Conservation (phyloP, 768 basidiomycete genomes). For the Suillus paluster region DNA sequence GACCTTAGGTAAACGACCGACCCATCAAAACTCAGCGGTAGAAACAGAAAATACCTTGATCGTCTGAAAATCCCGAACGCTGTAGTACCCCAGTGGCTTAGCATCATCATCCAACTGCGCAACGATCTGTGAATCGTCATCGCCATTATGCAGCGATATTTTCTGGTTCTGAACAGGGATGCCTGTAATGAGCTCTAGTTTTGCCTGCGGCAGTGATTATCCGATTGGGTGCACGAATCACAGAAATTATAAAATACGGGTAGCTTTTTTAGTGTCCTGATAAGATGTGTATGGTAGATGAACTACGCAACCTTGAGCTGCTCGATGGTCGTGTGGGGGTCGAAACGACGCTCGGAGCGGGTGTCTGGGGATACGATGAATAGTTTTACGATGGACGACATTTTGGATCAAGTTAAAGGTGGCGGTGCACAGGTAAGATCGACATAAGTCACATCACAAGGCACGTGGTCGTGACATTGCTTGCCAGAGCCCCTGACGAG, state of each 20-base stretch:
- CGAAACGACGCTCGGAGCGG: conserved; percentile 85
- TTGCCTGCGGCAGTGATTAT: conserved; percentile 51
- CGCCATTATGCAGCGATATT: conserved; percentile 65
- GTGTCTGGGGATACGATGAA: conserved; percentile 89
- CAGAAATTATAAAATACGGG: neutral
- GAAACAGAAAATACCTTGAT: conserved; percentile 58
- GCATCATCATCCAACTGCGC: conserved; percentile 67
- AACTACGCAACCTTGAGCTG: conserved; percentile 74
- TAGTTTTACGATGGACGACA: conserved; percentile 61
- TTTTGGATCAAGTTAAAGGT: conserved; percentile 20
- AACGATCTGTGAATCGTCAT: conserved; percentile 53
- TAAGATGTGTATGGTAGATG: conserved; percentile 10
- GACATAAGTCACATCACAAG: neutral
- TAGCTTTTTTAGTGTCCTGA: conserved; percentile 15
- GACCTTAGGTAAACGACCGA: conserved; percentile 3
- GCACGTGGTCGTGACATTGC: neutral
- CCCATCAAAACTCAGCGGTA: neutral
- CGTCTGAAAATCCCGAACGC: conserved; percentile 75
- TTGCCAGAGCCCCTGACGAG: too few relatives aligned
- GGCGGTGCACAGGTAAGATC: too few relatives aligned
- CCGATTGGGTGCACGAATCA: neutral
- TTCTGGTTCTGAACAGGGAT: conserved; percentile 75
- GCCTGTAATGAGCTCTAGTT: conserved; percentile 91
- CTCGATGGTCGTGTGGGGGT: conserved; percentile 71
- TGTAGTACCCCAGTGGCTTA: conserved; percentile 74